Evolutionary conservation across 1,284 basidiomycete species (phyloP), one percentile per base, ranked within the genome.

Genomic region (Papiliotrema laurentii): DNA sequence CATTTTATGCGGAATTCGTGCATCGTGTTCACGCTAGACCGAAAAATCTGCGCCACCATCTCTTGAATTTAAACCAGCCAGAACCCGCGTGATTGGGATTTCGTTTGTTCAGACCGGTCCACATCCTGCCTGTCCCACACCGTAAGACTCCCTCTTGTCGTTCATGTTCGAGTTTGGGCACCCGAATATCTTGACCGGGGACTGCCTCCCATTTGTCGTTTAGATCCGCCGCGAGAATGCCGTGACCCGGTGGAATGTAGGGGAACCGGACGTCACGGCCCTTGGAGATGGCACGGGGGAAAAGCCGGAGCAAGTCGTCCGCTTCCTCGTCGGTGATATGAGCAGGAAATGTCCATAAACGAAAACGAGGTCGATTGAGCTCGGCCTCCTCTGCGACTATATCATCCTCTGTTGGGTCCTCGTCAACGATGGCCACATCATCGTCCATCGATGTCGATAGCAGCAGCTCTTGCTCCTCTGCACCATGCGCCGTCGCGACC

Each of bases 261-360:
- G 63, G 68, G 48, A 70, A 65, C 18, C 60, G 55, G 9, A 54
- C 49, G 38, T 65, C 63, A 11, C 45, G 36, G 25, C 39, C 28
- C 19, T 21, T 46, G 7, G 9, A 7, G 31, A 63, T 47, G 34
- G 52, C 56, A 1, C 36, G 31, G 5, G 70, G 69, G 49, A 70
- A 69, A 3, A 68, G 50, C 3, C 37, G 24, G 21, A 64, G 39
- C 38, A 72, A 51, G 2, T 35, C 21, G 30, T 66, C 65, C n/a
- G 58, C 54, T 46, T 73, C 69, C 36, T 64, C 49, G 49, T 73
- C 63, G n/a, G 39, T 51, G 26, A 73, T 61, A 50, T 71, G 66
- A 2, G 49, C 45, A 2, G 71, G 71, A 45, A 71, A 68, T 0
- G 51, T 54, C 71, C 71, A 73, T 16, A 73, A 43, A 37, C 69